phyloP scores from a whole-genome alignment of 2,329 filamentous ascomycete species.

The Ophiocordyceps sinensis region DNA sequence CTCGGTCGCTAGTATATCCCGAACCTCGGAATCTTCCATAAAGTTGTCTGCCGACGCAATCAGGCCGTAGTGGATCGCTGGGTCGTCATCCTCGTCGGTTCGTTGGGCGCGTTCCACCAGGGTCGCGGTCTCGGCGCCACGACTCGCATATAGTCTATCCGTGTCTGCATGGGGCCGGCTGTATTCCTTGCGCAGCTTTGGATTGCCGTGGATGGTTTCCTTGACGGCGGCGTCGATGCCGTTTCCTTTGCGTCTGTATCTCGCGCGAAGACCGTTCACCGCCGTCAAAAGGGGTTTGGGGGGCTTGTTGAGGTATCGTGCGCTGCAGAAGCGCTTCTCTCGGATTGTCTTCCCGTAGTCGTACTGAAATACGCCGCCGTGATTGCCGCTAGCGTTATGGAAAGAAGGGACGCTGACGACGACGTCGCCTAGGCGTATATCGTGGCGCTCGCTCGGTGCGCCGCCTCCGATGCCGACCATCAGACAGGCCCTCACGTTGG shows the following conservation, averaged over 20 bases:
- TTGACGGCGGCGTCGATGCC: background rate
- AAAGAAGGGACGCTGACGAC: slow-evolving; percentile 5
- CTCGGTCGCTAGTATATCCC: slow-evolving; percentile 13
- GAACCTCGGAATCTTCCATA: background rate
- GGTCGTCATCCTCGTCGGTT: slow-evolving; percentile 2
- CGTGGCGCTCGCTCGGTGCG: slow-evolving; percentile 15
- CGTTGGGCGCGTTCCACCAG: too few relatives aligned
- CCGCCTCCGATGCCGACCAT: slow-evolving; percentile 12
- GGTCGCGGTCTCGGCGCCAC: too few relatives aligned
- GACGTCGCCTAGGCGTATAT: slow-evolving; percentile 17
- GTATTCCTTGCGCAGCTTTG: background rate
- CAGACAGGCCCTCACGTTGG: slow-evolving; percentile 11
- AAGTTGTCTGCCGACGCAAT: slow-evolving; percentile 2
- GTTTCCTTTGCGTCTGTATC: background rate
- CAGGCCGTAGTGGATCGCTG: slow-evolving; percentile 7
- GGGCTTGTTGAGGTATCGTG: slow-evolving; percentile 5
- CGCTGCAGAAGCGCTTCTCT: slow-evolving; percentile 2
- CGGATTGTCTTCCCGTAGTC: slow-evolving; percentile 9
- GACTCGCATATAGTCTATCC: slow-evolving; percentile 2
- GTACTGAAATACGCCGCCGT: slow-evolving; percentile 10
- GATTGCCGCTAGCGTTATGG: background rate
- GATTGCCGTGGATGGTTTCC: too few relatives aligned
- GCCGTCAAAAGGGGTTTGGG: slow-evolving; percentile 4
- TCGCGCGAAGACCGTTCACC: background rate
- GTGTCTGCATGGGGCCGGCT: background rate